These are phyloP conservation scores for Lomentospora prolificans DNA, from an alignment of 2,329 filamentous ascomycete species.

Conservation along the genomic window DNA sequence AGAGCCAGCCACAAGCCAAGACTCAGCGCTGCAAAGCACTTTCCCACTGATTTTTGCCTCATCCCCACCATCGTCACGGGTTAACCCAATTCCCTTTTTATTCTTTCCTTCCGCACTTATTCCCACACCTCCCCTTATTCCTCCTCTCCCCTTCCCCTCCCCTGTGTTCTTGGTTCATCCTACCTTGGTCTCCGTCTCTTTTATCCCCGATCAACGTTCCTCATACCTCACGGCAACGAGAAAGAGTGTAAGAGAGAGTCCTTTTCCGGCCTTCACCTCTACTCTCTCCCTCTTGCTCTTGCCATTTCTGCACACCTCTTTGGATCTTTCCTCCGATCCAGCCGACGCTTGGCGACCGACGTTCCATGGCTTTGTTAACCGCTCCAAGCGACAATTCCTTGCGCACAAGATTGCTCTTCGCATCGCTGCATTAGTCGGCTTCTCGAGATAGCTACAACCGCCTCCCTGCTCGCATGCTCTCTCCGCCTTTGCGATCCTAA, in stretches of 20 bases:
- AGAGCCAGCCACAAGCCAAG: no score
- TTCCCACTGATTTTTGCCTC: background rate
- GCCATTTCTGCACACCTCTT: background rate
- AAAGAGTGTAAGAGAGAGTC: background rate
- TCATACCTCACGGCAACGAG: background rate
- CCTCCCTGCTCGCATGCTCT: background rate
- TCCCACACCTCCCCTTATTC: background rate
- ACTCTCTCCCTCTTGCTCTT: background rate
- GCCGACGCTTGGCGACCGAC: background rate
- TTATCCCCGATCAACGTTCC: background rate
- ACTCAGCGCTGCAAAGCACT: background rate
- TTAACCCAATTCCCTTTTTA: background rate
- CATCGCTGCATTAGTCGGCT: background rate
- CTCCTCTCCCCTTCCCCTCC: background rate
- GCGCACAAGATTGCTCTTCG: background rate
- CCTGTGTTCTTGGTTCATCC: background rate
- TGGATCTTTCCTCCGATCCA: background rate
- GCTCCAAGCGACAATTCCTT: background rate
- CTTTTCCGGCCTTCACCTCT: background rate
- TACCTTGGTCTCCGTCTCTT: background rate
- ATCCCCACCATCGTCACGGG: conserved; percentile 3
- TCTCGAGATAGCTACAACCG: background rate
- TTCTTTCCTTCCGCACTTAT: background rate
- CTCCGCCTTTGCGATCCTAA: background rate
- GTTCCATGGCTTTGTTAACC: background rate